Conservation (phyloP, 2,329 filamentous ascomycete species). For the Stachybotrys chartarum region DNA sequence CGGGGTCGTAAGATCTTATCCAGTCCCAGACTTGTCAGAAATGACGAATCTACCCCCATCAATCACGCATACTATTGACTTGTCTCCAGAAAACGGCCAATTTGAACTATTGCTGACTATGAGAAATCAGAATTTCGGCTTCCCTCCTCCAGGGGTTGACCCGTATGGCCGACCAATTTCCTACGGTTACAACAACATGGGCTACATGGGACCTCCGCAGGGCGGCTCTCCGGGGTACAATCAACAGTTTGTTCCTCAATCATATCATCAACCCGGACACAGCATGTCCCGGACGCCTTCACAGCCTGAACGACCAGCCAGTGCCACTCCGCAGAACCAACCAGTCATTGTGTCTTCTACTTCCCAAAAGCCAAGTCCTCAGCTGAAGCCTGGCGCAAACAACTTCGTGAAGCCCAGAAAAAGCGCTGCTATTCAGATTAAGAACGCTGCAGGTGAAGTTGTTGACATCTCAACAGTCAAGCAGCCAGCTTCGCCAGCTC, state of each 20-base stretch:
- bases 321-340: conserved; percentile 55
- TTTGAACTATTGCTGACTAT: conserved; percentile 70
- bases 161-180: conserved; percentile 28
- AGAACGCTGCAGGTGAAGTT: conserved; percentile 71
- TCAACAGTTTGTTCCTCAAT: conserved; percentile 34
- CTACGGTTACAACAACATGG: conserved; percentile 38
- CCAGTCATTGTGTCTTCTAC: conserved; percentile 56
- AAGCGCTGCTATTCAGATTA: conserved; percentile 76
- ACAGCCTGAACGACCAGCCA: conserved; percentile 62
- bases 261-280: conserved; percentile 46
- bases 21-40: neutral
- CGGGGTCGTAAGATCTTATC: neutral
- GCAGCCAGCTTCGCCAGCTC: conserved; percentile 49
- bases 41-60: neutral
- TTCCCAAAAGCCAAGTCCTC: conserved; percentile 56
- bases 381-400: conserved; percentile 37
- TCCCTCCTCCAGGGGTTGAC: conserved; percentile 35
- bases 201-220: conserved; percentile 40
- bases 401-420: conserved; percentile 51
- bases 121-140: conserved; percentile 59
- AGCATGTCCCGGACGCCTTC: conserved; percentile 80
- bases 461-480: conserved; percentile 61
- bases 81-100: conserved; percentile 61
- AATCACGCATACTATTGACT: conserved; percentile 33
- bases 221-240: conserved; percentile 44